phyloP scores from a whole-genome alignment of 2,329 filamentous ascomycete species.

The Paracamarosporium sp. region DNA sequence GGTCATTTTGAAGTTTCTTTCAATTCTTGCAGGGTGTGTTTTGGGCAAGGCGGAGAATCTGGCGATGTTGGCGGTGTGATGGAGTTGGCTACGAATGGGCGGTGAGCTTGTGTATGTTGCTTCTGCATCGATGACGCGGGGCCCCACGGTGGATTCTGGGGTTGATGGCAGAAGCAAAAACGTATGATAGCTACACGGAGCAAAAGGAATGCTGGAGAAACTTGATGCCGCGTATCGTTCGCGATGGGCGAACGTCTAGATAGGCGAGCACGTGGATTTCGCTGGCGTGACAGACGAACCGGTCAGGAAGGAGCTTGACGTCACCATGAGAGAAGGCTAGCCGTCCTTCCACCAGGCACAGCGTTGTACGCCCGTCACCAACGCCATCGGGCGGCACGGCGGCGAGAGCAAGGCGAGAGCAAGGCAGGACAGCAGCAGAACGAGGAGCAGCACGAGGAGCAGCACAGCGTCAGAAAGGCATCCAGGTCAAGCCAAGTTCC shows the following conservation, averaged over 20 bases:
- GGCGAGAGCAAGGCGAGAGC: not conserved
- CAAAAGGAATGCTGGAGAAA: not conserved
- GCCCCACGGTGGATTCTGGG: not conserved
- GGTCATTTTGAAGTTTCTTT: too few relatives aligned
- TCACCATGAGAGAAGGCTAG: not conserved
- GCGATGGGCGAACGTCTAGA: not conserved
- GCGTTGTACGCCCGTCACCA: not conserved
- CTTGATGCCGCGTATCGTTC: not conserved
- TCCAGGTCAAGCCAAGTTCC: not conserved
- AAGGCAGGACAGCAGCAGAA: not conserved
- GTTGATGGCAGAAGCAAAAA: not conserved
- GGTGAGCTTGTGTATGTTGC: not conserved
- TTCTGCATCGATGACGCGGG: not conserved
- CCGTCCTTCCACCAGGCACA: not conserved
- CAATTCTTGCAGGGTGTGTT: too few relatives aligned
- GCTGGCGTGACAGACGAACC: not conserved
- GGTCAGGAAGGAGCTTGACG: not conserved
- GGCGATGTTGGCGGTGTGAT: too few relatives aligned
- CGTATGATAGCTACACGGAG: not conserved
- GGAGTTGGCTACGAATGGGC: not conserved
- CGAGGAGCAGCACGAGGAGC: too few relatives aligned
- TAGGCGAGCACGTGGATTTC: constrained; percentile 3
- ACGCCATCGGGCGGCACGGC: not conserved
- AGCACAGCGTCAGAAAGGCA: too few relatives aligned
- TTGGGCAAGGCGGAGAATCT: too few relatives aligned